Conservation (phyloP, 441 rosid species). For the Jatropha multifida region DNA sequence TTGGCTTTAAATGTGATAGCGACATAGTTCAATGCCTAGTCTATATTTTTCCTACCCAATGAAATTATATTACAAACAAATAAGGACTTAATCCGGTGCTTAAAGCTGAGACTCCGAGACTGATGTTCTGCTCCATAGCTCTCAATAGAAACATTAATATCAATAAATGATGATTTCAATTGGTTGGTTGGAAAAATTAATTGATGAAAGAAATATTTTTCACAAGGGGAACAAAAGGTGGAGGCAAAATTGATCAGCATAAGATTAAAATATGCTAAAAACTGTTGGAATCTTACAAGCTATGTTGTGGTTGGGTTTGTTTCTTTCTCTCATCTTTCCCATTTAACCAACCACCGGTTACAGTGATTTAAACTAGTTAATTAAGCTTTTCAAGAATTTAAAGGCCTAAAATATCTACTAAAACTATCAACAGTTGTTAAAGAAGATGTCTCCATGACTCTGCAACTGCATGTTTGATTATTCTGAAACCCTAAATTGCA, state of each 20-base stretch:
- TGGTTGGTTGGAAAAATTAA: not conserved
- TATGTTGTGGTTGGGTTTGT: not conserved
- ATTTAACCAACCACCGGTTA: not conserved
- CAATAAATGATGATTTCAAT: too few relatives aligned
- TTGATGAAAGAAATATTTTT: not conserved
- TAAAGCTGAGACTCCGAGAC: too few relatives aligned
- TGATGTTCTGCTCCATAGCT: too few relatives aligned
- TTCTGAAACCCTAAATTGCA: constrained; percentile 28
- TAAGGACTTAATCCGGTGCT: too few relatives aligned
- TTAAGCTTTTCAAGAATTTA: constrained; percentile 13
- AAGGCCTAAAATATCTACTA: constrained; percentile 15
- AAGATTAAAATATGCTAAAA: not conserved
- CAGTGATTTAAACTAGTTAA: not conserved
- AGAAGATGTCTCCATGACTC: not conserved
- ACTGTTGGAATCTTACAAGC: constrained; percentile 2
- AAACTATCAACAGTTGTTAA: constrained; percentile 11
- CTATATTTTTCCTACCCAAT: too few relatives aligned
- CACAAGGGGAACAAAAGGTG: not conserved
- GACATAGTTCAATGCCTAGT: too few relatives aligned
- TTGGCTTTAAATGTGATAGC: too few relatives aligned
- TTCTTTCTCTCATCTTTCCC: not conserved
- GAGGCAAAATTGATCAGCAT: not conserved
- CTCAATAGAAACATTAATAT: too few relatives aligned
- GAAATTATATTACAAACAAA: too few relatives aligned
- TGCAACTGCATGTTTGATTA: constrained; percentile 27